Percentiles rank a stretch among this genome's conserved stretches.
phyloP scores from a whole-genome alignment of 1,139 yeast species.

The Scheffersomyces quercinus region DNA sequence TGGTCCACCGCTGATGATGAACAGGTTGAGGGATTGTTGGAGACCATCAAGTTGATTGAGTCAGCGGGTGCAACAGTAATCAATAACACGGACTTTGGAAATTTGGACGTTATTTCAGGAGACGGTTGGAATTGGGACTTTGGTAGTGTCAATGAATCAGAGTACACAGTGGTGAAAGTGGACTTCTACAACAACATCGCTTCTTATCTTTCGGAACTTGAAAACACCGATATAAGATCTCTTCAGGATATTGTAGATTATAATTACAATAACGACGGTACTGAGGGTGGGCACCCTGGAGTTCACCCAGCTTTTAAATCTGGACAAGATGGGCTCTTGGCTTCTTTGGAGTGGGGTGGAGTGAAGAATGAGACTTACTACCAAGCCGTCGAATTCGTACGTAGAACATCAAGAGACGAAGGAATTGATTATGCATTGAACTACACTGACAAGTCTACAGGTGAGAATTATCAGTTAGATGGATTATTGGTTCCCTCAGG shows the following conservation, averaged over 20 bases:
- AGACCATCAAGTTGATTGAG: constrained; percentile 13
- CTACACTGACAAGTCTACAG: constrained; percentile 18
- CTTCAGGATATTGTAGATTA: constrained; percentile 21
- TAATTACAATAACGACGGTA: constrained; percentile 16
- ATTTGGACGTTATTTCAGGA: constrained; percentile 19
- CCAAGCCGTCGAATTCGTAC: constrained; percentile 21
- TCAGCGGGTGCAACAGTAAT: constrained; percentile 21
- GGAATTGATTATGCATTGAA: constrained; percentile 25
- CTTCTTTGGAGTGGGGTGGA: constrained; percentile 22
- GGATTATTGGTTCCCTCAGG: constrained; percentile 21
- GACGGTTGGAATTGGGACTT: constrained; percentile 25
- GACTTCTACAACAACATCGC: constrained; percentile 23
- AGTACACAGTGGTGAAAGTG: constrained; percentile 22
- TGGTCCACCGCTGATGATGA: constrained; percentile 15
- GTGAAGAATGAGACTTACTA: constrained; percentile 22
- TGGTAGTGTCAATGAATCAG: constrained; percentile 21
- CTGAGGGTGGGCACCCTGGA: constrained; percentile 19
- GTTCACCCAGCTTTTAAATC: constrained; percentile 21
- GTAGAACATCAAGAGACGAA: constrained; percentile 21
- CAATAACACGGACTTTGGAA: constrained; percentile 20
- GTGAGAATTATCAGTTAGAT: constrained; percentile 19
- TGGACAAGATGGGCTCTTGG: constrained; percentile 23
- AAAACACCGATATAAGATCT: constrained; percentile 17
- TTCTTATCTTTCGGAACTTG: constrained; percentile 16
- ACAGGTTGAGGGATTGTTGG: constrained; percentile 13